These are phyloP conservation scores for Gossypium australe DNA, from an alignment of 345 rosid species.

Conservation along the genomic window DNA sequence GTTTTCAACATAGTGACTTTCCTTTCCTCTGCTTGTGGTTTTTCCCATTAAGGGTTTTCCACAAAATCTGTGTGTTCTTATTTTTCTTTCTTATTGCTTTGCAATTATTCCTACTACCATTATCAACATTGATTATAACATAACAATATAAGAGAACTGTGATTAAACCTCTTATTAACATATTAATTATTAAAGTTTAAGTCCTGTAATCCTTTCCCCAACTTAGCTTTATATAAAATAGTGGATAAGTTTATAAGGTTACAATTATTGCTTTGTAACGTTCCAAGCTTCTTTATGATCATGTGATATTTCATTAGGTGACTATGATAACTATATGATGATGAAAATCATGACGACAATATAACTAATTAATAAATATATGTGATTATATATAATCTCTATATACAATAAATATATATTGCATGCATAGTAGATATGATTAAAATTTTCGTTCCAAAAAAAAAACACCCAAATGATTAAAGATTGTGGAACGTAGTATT, in stretches of 20 bases:
- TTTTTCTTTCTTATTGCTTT: no score
- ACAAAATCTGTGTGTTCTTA: no score
- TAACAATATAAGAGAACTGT: no score
- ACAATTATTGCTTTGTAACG: neutral
- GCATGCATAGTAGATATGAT: neutral
- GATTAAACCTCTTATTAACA: no score
- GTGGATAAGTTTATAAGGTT: slow-evolving; percentile 1
- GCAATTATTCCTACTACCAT: no score
- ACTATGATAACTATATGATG: slow-evolving; percentile 4
- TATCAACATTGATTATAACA: no score
- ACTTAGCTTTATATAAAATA: neutral
- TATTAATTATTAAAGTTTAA: no score
- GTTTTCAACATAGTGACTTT: no score
- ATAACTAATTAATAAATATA: neutral
- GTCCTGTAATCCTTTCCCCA: no score
- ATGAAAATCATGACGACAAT: neutral
- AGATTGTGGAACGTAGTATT: neutral
- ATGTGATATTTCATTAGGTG: neutral
- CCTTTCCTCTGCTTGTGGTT: no score
- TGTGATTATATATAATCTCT: neutral
- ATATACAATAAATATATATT: neutral
- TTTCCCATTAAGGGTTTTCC: no score
- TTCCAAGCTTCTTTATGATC: neutral
- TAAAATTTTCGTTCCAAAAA: neutral
- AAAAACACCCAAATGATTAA: neutral